Base-by-base conservation (phyloP, 441 rosid genomes). In the Pelargonium myrrhifolium region DNA sequence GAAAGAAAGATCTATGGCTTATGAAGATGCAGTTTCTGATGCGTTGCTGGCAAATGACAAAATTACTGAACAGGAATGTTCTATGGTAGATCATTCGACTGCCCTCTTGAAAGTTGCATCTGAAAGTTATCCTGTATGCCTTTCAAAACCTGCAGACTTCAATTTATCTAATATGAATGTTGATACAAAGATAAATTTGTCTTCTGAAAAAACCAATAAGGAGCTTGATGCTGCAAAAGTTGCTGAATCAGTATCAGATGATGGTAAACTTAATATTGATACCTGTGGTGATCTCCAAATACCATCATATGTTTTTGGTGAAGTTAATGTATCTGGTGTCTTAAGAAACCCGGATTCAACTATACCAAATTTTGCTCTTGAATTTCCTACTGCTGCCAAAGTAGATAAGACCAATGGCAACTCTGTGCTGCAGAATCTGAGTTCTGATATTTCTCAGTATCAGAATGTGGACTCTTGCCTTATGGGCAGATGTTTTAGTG, bases 381-480 rank as follows among this genome's bases (percentile, higher is more conserved):
- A 37, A 28, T 24, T 56, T 64, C 64, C 67, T 31, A 64, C 47
- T 51, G 65, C 59, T 60, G 53, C 59, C 59, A 14, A 70, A n/a
- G 43, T 43, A 15, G 75, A 80, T 68, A 76, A 65, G 71, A 68
- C 55, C 42, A 67, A 26, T 6, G 51, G 60, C 58, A 55, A 76
- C 31, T 49, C 70, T 68, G 71, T 65, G 20, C 70, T 42, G 39
- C 71, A 75, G 69, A 71, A 75, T 43, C 65, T 55, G 67, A 68
- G 66, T 39, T 43, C 40, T 11, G 49, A 26, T 8, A 42, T 53
- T 64, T 70, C 40, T 49, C 66, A 37, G 62, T 69, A 69, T 53
- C 72, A 58, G 39, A 28, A 62, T 65, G 73, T 47, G 55, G 70
- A 65, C 28, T 60, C 68, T 51, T 62, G n/a, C 45, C 51, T 68